Conservation (phyloP, 192 early-diverging fungal species). For the Allomyces macrogynus region DNA sequence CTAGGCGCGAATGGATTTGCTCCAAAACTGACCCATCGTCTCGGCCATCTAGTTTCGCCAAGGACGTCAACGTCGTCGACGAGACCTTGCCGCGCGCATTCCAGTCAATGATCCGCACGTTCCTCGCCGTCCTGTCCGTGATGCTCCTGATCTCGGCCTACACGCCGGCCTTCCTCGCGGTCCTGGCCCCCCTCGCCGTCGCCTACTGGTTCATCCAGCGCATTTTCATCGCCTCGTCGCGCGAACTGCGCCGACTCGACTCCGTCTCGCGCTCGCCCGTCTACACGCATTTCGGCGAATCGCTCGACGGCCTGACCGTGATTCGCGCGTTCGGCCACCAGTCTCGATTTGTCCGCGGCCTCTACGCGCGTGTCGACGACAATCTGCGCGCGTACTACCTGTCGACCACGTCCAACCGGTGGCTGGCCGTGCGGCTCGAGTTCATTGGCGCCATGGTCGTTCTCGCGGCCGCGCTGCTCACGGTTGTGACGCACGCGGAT, state of each 20-base stretch:
- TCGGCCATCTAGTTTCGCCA: slow-evolving; percentile 12
- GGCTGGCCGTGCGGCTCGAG: slow-evolving; percentile 60
- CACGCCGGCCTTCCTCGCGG: neutral
- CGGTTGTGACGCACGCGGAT: slow-evolving; percentile 28
- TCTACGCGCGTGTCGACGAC: slow-evolving; percentile 1
- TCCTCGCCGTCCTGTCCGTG: neutral
- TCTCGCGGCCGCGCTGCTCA: slow-evolving; percentile 50
- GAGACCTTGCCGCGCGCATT: slow-evolving; percentile 22
- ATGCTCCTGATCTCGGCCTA: neutral
- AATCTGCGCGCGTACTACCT: slow-evolving; percentile 1
- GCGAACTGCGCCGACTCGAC: slow-evolving; percentile 5
- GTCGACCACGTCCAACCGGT: slow-evolving; percentile 26
- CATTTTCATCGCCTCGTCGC: neutral
- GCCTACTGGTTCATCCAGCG: neutral
- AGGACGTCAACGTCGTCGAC: slow-evolving; percentile 49
- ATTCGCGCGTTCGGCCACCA: slow-evolving; percentile 3
- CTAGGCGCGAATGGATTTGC: too few species aligned
- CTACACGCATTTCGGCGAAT: slow-evolving; percentile 4
- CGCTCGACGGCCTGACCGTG: slow-evolving; percentile 4
- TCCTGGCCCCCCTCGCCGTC: neutral
- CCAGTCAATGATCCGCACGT: neutral
- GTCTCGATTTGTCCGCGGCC: neutral
- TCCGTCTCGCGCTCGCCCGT: slow-evolving; percentile 1
- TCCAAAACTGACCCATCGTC: too few species aligned
- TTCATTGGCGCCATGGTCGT: slow-evolving; percentile 58